Conservation (phyloP, 768 basidiomycete species). For the Rubroboletus pulcherrimus region DNA sequence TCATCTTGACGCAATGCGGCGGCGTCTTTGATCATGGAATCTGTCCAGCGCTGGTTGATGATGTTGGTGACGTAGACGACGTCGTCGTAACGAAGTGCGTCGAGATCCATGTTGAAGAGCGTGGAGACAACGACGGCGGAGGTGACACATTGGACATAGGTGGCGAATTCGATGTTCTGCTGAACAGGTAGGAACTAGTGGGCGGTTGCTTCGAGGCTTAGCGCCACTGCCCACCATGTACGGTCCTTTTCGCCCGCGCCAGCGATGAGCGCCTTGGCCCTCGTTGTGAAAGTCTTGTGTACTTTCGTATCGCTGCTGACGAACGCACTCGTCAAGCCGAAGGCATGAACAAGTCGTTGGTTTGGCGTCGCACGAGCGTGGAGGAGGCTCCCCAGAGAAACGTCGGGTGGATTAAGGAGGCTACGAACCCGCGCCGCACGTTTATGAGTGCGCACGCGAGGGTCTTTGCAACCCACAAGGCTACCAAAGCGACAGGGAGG, state of each 20-base stretch:
- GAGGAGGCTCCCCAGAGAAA: constrained; percentile 13
- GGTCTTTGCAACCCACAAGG: not conserved
- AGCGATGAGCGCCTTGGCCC: constrained; percentile 21
- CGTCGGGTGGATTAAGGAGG: constrained; percentile 16
- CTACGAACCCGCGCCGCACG: not conserved
- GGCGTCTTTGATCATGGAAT: constrained; percentile 19
- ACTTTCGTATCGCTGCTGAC: constrained; percentile 36
- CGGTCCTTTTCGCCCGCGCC: not conserved
- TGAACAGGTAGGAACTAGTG: constrained; percentile 12
- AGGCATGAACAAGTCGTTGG: constrained; percentile 24
- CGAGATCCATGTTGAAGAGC: constrained; percentile 34
- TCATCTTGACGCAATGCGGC: constrained; percentile 13
- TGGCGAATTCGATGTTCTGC: constrained; percentile 28
- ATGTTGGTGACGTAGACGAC: constrained; percentile 36
- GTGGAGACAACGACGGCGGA: constrained; percentile 42
- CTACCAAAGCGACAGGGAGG: not conserved
- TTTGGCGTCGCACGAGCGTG: constrained; percentile 20
- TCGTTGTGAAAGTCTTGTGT: constrained; percentile 27
- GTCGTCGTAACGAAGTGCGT: constrained; percentile 31
- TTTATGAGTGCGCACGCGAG: constrained; percentile 8
- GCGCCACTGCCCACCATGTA: constrained; percentile 15
- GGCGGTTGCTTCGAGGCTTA: constrained; percentile 10
- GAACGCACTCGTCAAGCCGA: constrained; percentile 46
- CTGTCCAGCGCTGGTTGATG: constrained; percentile 35
- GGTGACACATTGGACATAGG: constrained; percentile 42